A percentile compares a stretch with the other conserved stretches of the same genome.
Conservation (phyloP, 225 moss, liverwort and hornwort species). For the Physcomitrium patens region DNA sequence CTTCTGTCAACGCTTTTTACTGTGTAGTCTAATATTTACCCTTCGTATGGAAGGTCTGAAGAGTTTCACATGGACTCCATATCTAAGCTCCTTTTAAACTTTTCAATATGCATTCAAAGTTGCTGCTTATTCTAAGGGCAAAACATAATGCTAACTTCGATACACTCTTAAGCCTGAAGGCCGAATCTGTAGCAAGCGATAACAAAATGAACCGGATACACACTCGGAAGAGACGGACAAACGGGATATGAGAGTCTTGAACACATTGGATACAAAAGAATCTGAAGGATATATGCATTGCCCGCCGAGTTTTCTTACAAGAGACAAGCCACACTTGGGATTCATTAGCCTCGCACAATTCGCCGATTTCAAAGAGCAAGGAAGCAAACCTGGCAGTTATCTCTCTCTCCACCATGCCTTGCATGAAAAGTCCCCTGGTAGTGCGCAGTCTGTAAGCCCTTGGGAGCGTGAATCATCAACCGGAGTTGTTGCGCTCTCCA, state of each 20-base stretch:
- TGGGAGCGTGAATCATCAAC: neutral
- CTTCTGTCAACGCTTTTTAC: no score
- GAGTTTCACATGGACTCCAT: no score
- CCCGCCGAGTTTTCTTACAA: neutral
- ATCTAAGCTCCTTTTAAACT: no score
- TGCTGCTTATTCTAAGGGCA: neutral
- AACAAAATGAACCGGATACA: neutral
- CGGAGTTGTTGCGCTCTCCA: neutral
- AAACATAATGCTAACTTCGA: neutral
- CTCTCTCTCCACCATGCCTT: neutral
- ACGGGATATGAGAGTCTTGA: neutral
- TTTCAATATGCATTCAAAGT: no score
- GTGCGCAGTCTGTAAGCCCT: neutral
- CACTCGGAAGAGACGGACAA: neutral
- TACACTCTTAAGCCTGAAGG: neutral
- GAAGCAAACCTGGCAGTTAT: neutral
- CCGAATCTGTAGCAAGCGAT: neutral
- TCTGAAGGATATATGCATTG: neutral
- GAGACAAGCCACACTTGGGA: neutral
- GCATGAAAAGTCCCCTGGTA: conserved; percentile 7
- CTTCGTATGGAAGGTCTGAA: no score
- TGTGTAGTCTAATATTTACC: no score
- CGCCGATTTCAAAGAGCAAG: neutral
- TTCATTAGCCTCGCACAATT: neutral
- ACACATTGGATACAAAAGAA: neutral